Base-by-base conservation (phyloP, 208 protist species). In the Crithidia brevicula region DNA sequence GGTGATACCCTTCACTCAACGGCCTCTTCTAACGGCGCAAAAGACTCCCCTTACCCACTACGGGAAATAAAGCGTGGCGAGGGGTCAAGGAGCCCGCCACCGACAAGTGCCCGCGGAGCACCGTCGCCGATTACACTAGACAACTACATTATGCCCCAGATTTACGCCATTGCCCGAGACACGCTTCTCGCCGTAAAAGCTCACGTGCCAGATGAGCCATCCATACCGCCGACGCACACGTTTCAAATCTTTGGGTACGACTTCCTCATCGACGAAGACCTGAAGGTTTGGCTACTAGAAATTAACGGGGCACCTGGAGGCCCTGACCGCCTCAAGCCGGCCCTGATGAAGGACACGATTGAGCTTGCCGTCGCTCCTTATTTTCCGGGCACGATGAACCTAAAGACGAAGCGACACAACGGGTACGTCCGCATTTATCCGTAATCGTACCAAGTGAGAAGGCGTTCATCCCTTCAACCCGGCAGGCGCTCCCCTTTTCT, bases 161-260 rank as follows among this genome's bases (percentile, higher is more conserved):
- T 94, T n/a, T 50, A 91, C 74, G 69, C 79, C 56, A 92, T 94
- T 45, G 61, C 89, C 25, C 72, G 79, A 0, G 83, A 94, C 36
- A 88, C 88, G 15, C 53, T 94, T 10, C 59, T 85, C 1, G 88
- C 88, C 0, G 81, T 72, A 2, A 58, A 72, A 38, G 28, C 64
- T 25, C 68, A 79, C 49, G 75, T 90, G 30, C 83, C 85, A 0
- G 53, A 58, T 5, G 85, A 86, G 56, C 66, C 77, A 1, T 46
- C 71, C 3, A 73, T 81, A 0, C 60, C 74, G 10, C 82, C 80
- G 6, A 93, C 86, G 51, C 62, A 76, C 13, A 91, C 86, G 27
- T 97, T 97, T 51, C 94, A 97, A 56, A 66, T 97, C 3, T 92
- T 96, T 51, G 94, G 94, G 25, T 97, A 95, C 63, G 94, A 97